Conservation (phyloP, 2,329 filamentous ascomycete species). For the Rutstroemia sp. region DNA sequence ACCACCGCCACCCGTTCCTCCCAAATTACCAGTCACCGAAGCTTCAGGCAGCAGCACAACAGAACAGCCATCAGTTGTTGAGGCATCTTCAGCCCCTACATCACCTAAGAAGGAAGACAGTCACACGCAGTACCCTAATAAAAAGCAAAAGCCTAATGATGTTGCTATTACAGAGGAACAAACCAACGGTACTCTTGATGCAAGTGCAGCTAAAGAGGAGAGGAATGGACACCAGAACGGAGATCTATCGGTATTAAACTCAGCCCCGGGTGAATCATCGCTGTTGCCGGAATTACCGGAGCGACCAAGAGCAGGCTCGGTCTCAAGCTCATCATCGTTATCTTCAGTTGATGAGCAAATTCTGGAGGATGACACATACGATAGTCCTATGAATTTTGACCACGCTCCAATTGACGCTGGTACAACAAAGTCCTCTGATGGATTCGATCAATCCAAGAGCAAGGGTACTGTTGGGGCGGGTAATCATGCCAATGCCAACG, state of each 20-base stretch:
- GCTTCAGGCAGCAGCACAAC: not conserved
- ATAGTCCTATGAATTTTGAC: conserved; percentile 9
- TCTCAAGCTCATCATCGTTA: conserved; percentile 32
- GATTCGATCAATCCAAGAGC: conserved; percentile 3
- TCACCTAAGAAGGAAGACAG: conserved; percentile 15
- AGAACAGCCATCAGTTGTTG: conserved; percentile 3
- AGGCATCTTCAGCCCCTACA: conserved; percentile 2
- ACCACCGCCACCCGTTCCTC: not conserved
- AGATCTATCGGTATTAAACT: not conserved
- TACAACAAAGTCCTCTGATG: conserved; percentile 3
- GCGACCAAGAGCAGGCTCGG: conserved; percentile 19
- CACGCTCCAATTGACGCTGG: conserved; percentile 7
- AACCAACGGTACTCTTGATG: conserved; percentile 13
- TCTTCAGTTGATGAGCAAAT: conserved; percentile 30
- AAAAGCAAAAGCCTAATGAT: conserved; percentile 22
- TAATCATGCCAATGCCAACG: conserved; percentile 16
- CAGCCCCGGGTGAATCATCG: not conserved
- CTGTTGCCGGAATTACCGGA: conserved; percentile 2
- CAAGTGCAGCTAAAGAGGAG: not conserved
- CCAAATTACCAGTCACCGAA: not conserved
- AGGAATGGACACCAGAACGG: conserved; percentile 6
- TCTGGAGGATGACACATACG: conserved; percentile 13
- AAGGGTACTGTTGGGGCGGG: conserved; percentile 3
- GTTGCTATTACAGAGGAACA: conserved; percentile 15
- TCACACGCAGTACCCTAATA: conserved; percentile 18